Base-by-base conservation (phyloP, 2,329 filamentous ascomycete species). In the Fusarium sp. region DNA sequence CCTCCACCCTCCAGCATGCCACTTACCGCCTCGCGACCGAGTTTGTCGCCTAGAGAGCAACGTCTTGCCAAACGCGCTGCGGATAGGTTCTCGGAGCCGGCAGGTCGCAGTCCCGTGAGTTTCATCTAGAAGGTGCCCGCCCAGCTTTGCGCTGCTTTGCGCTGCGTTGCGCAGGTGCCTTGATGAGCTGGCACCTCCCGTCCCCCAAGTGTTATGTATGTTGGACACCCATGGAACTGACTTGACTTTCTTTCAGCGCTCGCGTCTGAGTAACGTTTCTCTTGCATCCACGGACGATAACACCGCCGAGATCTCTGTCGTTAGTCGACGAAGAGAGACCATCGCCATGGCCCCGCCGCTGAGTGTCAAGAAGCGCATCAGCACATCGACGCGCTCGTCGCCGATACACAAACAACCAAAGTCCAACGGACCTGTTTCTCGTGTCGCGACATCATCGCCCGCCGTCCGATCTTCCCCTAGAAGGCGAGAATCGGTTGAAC, bases 91-190 rank as follows among this genome's bases (percentile, higher is more conserved):
- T 38, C 54, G 22, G 65, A 55, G n/a, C 24, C 76, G 32, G 68
- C 64, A 41, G 63, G 36, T n/a, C 66, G 59, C 51, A 73, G 66
- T 55, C 62, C 70, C 52, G 76, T 78, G 74, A 30, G 75, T 74
- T 36, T 20, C 48, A 47, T 24, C 47, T 24, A 28, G 14, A 54
- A 28, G 51, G 36, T 52, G 20, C 26, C 18, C 20, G 8, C 8
- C 38, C 38, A 22, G 24, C 24, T 47, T 30, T 47, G 44, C 18
- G 24, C 47, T 51, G n/a, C n/a, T n/a, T n/a, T n/a, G 22, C 26
- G 15, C 5, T n/a, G 20, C 6, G 28, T 18, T 24, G 48, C 32
- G 44, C 44, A 30, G 22, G 26, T 54, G 34, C 28, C 30, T 14
- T 44, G 18, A 44, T 62, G 54, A 24, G 34, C n/a, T 32, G 30